A percentile compares a stretch with the other conserved stretches of the same genome.
These are phyloP conservation scores for Dothidotthia symphoricarpi DNA, from an alignment of 2,329 filamentous ascomycete genomes.

Conservation along the genomic window DNA sequence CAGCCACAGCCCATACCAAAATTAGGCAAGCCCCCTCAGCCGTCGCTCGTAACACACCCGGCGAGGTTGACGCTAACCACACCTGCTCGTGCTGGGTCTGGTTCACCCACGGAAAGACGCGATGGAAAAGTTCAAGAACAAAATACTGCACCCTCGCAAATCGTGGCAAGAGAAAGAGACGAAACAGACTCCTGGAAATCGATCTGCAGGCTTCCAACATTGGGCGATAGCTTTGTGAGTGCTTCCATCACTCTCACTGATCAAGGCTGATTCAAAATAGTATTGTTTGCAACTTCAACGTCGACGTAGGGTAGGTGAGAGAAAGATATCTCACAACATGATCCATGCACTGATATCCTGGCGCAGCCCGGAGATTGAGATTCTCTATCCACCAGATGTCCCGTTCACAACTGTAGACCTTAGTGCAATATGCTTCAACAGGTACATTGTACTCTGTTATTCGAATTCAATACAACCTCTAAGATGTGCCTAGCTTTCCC, in stretches of 20 bases:
- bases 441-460: conserved; percentile 16
- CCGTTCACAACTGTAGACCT: conserved; percentile 41
- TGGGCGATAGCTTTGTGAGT: conserved; percentile 45
- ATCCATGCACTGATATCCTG: conserved; percentile 7
- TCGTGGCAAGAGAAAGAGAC: conserved; percentile 26
- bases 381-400: conserved; percentile 43
- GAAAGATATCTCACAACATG: not conserved
- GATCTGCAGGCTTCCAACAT: conserved; percentile 34
- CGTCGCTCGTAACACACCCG: no score
- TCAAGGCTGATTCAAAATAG: conserved; percentile 14
- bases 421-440: conserved; percentile 46
- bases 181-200: conserved; percentile 15
- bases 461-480: conserved; percentile 3
- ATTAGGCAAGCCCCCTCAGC: no score
- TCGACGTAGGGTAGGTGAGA: conserved; percentile 41
- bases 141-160: conserved; percentile 25
- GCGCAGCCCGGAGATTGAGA: conserved; percentile 43
- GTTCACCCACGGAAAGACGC: conserved; percentile 14
- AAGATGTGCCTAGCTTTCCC: conserved; percentile 36
- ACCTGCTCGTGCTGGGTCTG: not conserved
- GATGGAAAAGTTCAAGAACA: conserved; percentile 41
- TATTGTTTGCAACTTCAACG: conserved; percentile 47
- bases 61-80: no score
- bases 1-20: conserved; percentile 2
- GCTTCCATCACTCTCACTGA: not conserved